A percentile compares a stretch with the other conserved stretches of the same genome.
These are phyloP conservation scores for Debaryomyces sp. DNA, from an alignment of 1,139 yeast species.

Conservation along the genomic window DNA sequence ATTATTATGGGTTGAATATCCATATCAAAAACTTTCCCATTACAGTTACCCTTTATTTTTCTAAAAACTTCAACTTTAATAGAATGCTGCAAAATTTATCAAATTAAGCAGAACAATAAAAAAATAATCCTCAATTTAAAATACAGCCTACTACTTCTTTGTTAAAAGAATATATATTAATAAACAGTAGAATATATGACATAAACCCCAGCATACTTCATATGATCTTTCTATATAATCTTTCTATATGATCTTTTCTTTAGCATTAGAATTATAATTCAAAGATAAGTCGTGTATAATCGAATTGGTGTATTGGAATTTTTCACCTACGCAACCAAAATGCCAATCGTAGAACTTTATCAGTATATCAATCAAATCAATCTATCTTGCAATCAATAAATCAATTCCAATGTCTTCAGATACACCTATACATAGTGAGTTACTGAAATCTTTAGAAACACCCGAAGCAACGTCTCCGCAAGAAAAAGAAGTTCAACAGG, in stretches of 20 bases:
- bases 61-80: too few relatives aligned
- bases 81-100: not conserved
- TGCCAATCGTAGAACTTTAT: not conserved
- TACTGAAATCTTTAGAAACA: not conserved
- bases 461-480: not conserved
- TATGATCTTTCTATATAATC: not conserved
- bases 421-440: not conserved
- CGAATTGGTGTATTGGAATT: not conserved
- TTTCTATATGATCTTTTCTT: not conserved
- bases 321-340: not conserved
- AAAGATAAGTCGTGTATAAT: not conserved
- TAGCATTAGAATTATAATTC: not conserved
- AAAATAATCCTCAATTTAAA: too few relatives aligned
- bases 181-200: not conserved
- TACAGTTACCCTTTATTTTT: too few relatives aligned
- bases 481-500: not conserved
- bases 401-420: constrained; percentile 1
- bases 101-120: not conserved
- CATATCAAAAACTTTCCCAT: not conserved
- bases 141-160: too few relatives aligned
- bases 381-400: not conserved
- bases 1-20: not conserved
- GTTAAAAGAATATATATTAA: not conserved
- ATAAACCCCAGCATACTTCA: not conserved
- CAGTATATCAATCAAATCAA: not conserved